Evolutionary conservation across 352 stramenopile species (phyloP).

Genomic region (Pythium diclinum): DNA sequence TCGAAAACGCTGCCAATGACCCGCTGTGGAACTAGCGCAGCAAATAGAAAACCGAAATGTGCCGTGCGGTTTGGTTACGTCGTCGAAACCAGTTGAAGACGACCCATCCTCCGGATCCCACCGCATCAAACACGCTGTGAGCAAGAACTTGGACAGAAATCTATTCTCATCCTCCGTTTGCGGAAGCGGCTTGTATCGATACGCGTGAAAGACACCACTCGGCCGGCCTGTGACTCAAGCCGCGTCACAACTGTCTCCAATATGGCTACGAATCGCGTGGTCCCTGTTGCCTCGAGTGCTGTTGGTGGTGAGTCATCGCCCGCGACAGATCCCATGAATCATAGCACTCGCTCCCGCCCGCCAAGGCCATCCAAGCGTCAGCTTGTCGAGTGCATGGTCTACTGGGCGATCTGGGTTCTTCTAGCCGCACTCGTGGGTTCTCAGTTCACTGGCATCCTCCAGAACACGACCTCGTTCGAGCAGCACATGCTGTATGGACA

Average conservation of each 20-base stretch:
- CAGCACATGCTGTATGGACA: conserved; percentile 11
- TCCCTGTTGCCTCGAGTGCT: not conserved
- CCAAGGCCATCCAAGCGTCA: not conserved
- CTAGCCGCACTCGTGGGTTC: conserved; percentile 23
- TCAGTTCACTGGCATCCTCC: conserved; percentile 26
- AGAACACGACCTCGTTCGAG: conserved; percentile 7
- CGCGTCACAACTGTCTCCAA: not conserved
- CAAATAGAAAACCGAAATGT: not conserved
- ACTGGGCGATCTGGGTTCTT: conserved; percentile 30
- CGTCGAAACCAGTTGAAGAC: too few relatives aligned
- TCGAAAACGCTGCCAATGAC: conserved; percentile 22
- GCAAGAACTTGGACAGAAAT: too few relatives aligned
- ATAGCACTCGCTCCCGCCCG: too few relatives aligned
- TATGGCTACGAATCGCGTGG: not conserved
- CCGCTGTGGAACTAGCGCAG: conserved; percentile 17
- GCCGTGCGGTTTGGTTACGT: not conserved
- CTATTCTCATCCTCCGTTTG: too few relatives aligned
- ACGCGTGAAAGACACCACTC: too few relatives aligned
- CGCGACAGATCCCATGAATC: not conserved
- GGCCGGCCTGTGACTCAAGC: too few relatives aligned
- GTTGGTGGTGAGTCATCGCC: not conserved
- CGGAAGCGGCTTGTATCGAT: too few relatives aligned
- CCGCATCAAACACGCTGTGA: too few relatives aligned
- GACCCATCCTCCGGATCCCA: too few relatives aligned
- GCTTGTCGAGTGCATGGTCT: conserved; percentile 20